phyloP scores from a whole-genome alignment of 2,329 filamentous ascomycete species.

The Cryphonectria carpinicola region DNA sequence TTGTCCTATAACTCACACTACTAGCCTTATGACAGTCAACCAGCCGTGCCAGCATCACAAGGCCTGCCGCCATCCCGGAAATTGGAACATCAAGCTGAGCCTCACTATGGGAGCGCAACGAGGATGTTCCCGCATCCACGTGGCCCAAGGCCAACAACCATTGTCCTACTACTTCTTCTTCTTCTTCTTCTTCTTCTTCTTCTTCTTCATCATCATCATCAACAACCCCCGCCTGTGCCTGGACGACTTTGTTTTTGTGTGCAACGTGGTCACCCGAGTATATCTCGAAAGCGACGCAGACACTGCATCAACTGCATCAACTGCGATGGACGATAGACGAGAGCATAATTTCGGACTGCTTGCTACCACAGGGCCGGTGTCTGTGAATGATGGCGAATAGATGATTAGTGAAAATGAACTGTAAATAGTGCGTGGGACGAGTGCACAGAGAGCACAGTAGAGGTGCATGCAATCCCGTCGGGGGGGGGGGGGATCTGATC shows the following conservation, averaged over 20 bases:
- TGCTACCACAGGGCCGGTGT: background rate
- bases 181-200: background rate
- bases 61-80: background rate
- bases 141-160: slow-evolving; percentile 5
- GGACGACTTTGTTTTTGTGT: background rate
- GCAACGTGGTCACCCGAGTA: background rate
- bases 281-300: background rate
- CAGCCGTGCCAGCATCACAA: background rate
- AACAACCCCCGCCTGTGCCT: background rate
- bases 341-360: background rate
- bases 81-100: slow-evolving; percentile 8
- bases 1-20: background rate
- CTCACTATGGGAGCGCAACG: slow-evolving; percentile 15
- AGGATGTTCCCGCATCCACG: slow-evolving; percentile 21
- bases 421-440: background rate
- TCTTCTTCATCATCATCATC: no score
- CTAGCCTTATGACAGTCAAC: background rate
- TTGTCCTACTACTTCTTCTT: background rate
- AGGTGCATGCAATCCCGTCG: background rate
- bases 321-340: background rate
- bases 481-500: background rate
- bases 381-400: background rate
- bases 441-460: background rate
- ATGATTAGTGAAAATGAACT: background rate
- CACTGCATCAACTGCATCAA: background rate